Evolutionary conservation across 2,329 filamentous ascomycete species (phyloP).

Genomic region (Boeremia lycopersici): DNA sequence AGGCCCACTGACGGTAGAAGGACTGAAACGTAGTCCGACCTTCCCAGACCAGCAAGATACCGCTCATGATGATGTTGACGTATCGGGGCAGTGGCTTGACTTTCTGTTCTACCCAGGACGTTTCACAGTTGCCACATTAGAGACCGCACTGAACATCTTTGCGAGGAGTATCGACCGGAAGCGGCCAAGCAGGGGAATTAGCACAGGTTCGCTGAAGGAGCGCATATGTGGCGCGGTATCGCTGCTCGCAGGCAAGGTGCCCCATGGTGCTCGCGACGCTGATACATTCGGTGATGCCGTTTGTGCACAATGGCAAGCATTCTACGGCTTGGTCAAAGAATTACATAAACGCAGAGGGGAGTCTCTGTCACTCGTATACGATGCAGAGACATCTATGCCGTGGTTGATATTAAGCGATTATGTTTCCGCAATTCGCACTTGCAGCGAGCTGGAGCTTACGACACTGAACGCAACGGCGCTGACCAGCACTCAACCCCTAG

Average conservation of each 20-base stretch:
- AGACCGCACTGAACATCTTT: conserved; percentile 83
- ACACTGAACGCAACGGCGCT: conserved; percentile 67
- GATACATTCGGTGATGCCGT: conserved; percentile 74
- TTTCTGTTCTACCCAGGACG: conserved; percentile 83
- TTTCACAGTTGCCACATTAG: conserved; percentile 79
- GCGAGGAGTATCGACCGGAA: conserved; percentile 63
- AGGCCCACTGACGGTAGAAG: conserved; percentile 50
- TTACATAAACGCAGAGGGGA: conserved; percentile 86
- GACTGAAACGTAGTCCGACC: conserved; percentile 45
- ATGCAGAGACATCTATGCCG: conserved; percentile 71
- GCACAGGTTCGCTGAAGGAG: conserved; percentile 69
- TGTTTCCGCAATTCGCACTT: conserved; percentile 77
- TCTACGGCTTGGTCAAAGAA: conserved; percentile 84
- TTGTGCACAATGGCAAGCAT: conserved; percentile 85
- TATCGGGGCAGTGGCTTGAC: conserved; percentile 78
- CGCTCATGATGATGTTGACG: conserved; percentile 57
- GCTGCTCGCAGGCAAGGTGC: conserved; percentile 69
- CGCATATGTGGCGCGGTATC: conserved; percentile 75
- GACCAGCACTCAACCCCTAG: conserved; percentile 22
- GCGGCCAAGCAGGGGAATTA: conserved; percentile 16
- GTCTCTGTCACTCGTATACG: conserved; percentile 77
- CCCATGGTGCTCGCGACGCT: conserved; percentile 72
- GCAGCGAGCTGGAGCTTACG: conserved; percentile 77
- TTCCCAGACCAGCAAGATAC: conserved; percentile 46
- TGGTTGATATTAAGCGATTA: conserved; percentile 88